phyloP scores from a whole-genome alignment of 2,329 filamentous ascomycete genomes.

The Emergomyces pasteurianus region DNA sequence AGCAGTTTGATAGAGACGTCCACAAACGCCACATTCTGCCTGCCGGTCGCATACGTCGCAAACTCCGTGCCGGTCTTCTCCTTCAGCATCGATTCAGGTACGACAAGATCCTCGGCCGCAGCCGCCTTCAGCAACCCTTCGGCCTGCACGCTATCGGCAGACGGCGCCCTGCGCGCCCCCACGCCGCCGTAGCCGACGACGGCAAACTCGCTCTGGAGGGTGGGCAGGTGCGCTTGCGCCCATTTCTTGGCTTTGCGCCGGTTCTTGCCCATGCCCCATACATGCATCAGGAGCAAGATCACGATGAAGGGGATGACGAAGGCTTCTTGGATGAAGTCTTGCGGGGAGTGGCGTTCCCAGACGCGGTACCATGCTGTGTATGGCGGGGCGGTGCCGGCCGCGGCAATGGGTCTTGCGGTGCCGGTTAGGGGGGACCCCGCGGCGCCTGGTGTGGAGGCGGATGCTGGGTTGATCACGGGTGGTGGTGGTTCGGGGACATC shows the following conservation, averaged over 20 bases:
- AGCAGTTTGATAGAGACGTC: conserved; percentile 71
- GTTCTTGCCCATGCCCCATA: conserved; percentile 72
- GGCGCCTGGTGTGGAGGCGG: conserved; percentile 10
- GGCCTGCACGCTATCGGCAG: conserved; percentile 36
- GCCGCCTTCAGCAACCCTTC: conserved; percentile 29
- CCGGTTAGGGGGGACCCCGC: conserved; percentile 23
- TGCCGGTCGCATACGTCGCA: conserved; percentile 74
- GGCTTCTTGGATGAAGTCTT: conserved; percentile 78
- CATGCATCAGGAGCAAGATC: conserved; percentile 63
- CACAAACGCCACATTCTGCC: conserved; percentile 84
- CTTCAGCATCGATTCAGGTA: conserved; percentile 53
- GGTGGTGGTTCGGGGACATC: conserved; percentile 56
- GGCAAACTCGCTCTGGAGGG: conserved; percentile 71
- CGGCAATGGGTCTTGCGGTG: conserved; percentile 15
- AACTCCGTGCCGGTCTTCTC: conserved; percentile 85
- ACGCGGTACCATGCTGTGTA: conserved; percentile 96
- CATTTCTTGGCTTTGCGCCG: conserved; percentile 67
- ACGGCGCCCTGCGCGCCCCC: conserved; percentile 29
- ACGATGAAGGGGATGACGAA: conserved; percentile 65
- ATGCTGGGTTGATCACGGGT: neutral
- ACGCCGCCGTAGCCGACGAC: conserved; percentile 62
- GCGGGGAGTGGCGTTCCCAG: conserved; percentile 68
- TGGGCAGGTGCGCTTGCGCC: conserved; percentile 60
- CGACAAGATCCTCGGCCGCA: conserved; percentile 29
- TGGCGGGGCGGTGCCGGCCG: conserved; percentile 44